phyloP scores from a whole-genome alignment of 176 grass and related monocot genomes.

The Triticum aestivum region IWGSC_CS_RefSeq_v2.1 NC_057797.1:615521934-615522433 shows the following conservation, averaged over 20 bases:
- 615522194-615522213: conserved; percentile 62
- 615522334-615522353: background rate
- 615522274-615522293: conserved; percentile 39
- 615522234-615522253: conserved; percentile 74
- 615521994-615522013: conserved; percentile 71
- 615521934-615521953: conserved; percentile 63
- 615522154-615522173: conserved; percentile 68
- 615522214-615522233: conserved; percentile 41
- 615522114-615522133: conserved; percentile 39
- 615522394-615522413: conserved; percentile 58
- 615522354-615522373: background rate
- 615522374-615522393: background rate
- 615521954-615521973: conserved; percentile 67
- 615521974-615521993: conserved; percentile 51
- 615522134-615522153: conserved; percentile 90
- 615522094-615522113: no score
- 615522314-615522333: background rate
- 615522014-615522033: conserved; percentile 46
- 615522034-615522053: background rate
- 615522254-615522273: conserved; percentile 57
- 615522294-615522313: no score
- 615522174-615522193: conserved; percentile 83
- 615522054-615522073: background rate
- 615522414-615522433: conserved; percentile 69
- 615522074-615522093: background rate